Evolutionary conservation across 2,329 filamentous ascomycete genomes (phyloP), one percentile per base, ranked within the genome.

Genomic region (Trichoderma oligosporum): DNA sequence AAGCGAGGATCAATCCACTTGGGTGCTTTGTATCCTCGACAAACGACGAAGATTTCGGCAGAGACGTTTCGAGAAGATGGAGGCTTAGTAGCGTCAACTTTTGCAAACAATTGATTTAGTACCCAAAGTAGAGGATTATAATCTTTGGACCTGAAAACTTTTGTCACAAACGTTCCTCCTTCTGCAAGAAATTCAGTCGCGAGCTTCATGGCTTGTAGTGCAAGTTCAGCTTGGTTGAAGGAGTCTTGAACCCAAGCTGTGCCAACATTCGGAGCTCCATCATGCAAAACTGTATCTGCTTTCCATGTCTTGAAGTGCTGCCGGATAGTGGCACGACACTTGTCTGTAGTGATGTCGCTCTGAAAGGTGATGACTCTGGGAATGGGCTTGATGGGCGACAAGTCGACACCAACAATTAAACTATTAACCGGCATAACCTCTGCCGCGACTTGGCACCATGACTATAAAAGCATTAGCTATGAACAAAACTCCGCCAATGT

Each of bases 11-110:
- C 94, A 59, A 99, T 84, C 62, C 85, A 83, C 75, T 97, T 97
- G 3, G 94, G 94, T 0, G 93, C 93, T 75, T 97, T 97, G 79
- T 85, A 99, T 18, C 93, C 94, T 63, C 87, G 85, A 74, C 93
- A 97, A 31, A 99, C 94, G 62, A 97, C 93, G 77, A 99, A 99
- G 38, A 97, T 97, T 78, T 99, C 94, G 63, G 94, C 94, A 7
- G 91, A 97, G 52, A 99, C 93, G 67, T 96, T 97, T 78, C 94
- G 83, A 7, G 91, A 96, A 0, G 91, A 96, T 0, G 94, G 94
- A 3, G 94, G 94, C 73, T 99, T 99, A 4, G 94, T 99, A 47
- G 95, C 93, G 71, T 99, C 93, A 62, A 99, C 94, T 64, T 94
- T 95, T 46, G 82, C 82, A 76, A 99, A 99, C 1, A 99, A 81